Evolutionary conservation across 768 basidiomycete species (phyloP), one percentile per base, ranked within the genome.

Genomic region (Boletus tylopilopsis): DNA sequence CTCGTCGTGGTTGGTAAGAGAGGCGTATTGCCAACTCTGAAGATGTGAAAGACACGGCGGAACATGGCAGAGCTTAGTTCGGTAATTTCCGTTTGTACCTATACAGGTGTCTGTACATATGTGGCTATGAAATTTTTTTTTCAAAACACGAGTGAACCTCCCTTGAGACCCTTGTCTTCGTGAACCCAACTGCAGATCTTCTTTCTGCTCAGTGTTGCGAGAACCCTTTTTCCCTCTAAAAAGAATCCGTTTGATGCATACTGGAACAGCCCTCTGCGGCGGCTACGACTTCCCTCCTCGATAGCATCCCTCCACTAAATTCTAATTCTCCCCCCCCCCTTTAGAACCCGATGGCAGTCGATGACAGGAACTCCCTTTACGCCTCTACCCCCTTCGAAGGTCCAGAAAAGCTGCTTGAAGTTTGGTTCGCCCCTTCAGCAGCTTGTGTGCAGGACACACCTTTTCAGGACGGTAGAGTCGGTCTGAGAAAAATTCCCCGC

Each of bases 341-440:
- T 35, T 19, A 25, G 25, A 34, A 16, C 24, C n/a, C 49, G 52
- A 70, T 68, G 64, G 57, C 67, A 44, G 16, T 57, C 19, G 52
- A 54, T 55, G 53, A 61, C 50, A 44, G 57, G 30, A 51, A 45
- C 40, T 23, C 54, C 23, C 56, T 64, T 51, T 61, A 68, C 30
- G 33, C 53, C 16, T 72, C 74, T 42, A 69, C 78, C 30, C 87
- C 88, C 13, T 95, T 94, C 59, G 93, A 94, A 68, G 94, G 94
- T 19, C 88, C 93, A 52, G 94, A 95, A 73, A 95, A 95, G 66
- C 80, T 97, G 35, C 80, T 98, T 39, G 96, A 99, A 73, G 82
- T 98, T 42, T 98, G 96, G 96, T 97, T 98, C 71, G 84, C 89
- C 2, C 90, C 92, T 12, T 85, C 85, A 8, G 71, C 84, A 6